A percentile compares a stretch with the other conserved stretches of the same genome.
Conservation (phyloP, 116 monocot species). For the Zostera marina region DNA sequence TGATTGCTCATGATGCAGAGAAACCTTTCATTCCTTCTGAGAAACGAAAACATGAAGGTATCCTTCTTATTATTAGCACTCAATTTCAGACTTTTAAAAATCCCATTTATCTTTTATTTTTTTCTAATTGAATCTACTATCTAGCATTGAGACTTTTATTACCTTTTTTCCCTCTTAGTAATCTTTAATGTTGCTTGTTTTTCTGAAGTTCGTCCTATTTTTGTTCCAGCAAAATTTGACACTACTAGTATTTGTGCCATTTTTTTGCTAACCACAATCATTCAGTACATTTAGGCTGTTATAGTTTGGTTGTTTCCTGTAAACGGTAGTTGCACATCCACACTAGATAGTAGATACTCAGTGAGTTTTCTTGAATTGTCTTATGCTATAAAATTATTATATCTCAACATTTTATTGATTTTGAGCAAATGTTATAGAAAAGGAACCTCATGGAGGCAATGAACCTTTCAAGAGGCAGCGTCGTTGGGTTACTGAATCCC, state of each 20-base stretch:
- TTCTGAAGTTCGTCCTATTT: too few species aligned
- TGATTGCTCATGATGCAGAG: conserved; percentile 15
- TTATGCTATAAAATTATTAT: background rate
- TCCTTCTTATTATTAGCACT: background rate
- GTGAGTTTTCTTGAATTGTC: background rate
- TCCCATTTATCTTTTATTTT: background rate
- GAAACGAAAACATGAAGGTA: conserved; percentile 87
- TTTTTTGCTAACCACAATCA: too few species aligned
- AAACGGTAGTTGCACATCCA: too few species aligned
- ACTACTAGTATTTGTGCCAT: too few species aligned
- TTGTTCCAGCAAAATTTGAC: too few species aligned
- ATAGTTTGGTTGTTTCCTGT: too few species aligned
- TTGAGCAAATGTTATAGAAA: conserved; percentile 12
- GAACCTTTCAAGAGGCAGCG: conserved; percentile 66
- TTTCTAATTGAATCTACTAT: too few species aligned
- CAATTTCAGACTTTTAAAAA: background rate
- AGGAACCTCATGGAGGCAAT: conserved; percentile 21
- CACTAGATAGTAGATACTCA: background rate
- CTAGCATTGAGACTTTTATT: too few species aligned
- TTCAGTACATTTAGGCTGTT: too few species aligned
- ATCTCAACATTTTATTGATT: background rate
- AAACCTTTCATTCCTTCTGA: conserved; percentile 20
- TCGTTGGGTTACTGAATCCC: conserved; percentile 46
- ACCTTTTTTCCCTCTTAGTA: too few species aligned
- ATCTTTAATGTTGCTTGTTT: too few species aligned